These are phyloP conservation scores for Fraxinus sp. DNA, from an alignment of 305 asterid species.

Conservation along the genomic window DNA sequence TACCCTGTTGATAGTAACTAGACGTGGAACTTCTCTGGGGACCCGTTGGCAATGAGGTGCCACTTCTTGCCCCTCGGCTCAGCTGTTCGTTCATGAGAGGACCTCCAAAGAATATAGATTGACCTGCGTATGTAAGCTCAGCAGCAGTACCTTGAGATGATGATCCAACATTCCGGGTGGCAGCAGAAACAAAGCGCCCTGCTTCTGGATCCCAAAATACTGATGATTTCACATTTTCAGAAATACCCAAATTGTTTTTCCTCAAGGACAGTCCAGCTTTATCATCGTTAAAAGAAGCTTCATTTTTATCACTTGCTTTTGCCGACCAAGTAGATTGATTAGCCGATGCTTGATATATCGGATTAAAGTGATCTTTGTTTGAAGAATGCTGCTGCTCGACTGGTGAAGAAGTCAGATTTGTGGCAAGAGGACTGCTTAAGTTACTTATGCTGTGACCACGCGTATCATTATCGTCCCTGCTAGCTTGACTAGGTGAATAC, in stretches of 20 bases:
- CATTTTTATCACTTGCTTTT: constrained; percentile 30
- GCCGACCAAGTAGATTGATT: constrained; percentile 57
- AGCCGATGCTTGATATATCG: constrained; percentile 53
- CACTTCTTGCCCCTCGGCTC: constrained; percentile 42
- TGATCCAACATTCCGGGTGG: constrained; percentile 48
- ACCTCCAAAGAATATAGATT: constrained; percentile 87
- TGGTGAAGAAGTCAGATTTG: constrained; percentile 56
- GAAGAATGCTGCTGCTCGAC: constrained; percentile 38
- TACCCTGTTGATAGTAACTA: constrained; percentile 82
- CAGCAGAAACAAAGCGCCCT: constrained; percentile 69
- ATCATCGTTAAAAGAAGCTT: constrained; percentile 21
- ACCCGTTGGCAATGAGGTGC: constrained; percentile 29
- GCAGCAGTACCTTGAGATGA: constrained; percentile 56
- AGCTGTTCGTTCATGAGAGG: constrained; percentile 60
- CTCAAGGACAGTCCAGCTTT: constrained; percentile 28
- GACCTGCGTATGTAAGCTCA: constrained; percentile 85
- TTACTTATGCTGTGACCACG: constrained; percentile 69
- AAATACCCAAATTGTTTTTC: constrained; percentile 35
- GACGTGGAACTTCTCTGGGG: constrained; percentile 56
- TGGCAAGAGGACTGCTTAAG: constrained; percentile 76
- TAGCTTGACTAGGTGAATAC: constrained; percentile 74
- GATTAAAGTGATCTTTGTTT: constrained; percentile 62
- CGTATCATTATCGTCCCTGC: constrained; percentile 76
- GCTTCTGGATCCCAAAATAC: constrained; percentile 94
- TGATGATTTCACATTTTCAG: constrained; percentile 55